Percentiles rank a stretch among this genome's conserved stretches.
phyloP scores from a whole-genome alignment of 495 filamentous ascomycete genomes.

The Neurospora cerealis region DNA sequence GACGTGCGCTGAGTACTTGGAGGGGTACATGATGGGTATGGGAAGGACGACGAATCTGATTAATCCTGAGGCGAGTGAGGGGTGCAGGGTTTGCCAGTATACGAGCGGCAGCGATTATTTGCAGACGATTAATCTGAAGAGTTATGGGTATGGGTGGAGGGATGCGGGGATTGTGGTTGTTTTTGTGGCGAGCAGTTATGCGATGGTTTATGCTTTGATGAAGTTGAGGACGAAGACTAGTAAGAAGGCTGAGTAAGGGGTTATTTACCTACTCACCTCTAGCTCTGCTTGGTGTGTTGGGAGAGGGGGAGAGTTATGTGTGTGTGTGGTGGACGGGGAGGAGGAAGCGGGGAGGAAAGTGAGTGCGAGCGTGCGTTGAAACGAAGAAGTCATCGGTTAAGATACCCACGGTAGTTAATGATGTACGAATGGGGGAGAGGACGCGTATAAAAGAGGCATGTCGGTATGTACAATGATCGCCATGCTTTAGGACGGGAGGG shows the following conservation, averaged over 20 bases:
- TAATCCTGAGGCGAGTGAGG: conserved; percentile 29
- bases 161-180: conserved; percentile 41
- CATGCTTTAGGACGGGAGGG: too few relatives aligned
- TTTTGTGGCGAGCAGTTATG: conserved; percentile 24
- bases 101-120: conserved; percentile 47
- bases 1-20: conserved; percentile 19
- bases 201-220: conserved; percentile 21
- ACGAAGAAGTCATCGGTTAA: not conserved
- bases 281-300: not conserved
- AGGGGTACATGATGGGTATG: conserved; percentile 14
- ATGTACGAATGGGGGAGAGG: not conserved
- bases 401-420: not conserved
- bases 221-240: conserved; percentile 20
- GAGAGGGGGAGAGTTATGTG: not conserved
- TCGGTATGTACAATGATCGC: too few relatives aligned
- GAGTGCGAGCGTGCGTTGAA: not conserved
- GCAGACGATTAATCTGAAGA: conserved; percentile 14
- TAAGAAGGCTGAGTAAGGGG: conserved; percentile 21
- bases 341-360: not conserved
- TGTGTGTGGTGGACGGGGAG: not conserved
- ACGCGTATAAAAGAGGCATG: too few relatives aligned
- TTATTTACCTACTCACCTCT: too few relatives aligned
- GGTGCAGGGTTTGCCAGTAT: conserved; percentile 57
- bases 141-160: conserved; percentile 49
- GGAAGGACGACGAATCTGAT: conserved; percentile 24